Percentiles rank a stretch among this genome's conserved stretches.
Conservation (phyloP, 1,284 basidiomycete genomes). For the Rhodotorula sp. region DNA sequence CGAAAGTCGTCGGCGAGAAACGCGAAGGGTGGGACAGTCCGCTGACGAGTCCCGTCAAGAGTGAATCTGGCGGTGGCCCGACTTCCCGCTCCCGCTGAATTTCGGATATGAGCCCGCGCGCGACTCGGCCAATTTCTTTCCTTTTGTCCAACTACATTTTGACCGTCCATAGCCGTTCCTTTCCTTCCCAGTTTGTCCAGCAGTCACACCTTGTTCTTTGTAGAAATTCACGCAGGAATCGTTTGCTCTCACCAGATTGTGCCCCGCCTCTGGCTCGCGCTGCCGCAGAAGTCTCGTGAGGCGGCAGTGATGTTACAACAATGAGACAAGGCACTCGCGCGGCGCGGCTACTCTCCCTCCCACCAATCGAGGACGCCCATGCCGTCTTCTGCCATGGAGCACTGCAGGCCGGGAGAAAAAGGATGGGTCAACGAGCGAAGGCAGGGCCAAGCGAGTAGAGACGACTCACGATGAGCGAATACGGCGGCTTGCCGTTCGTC, state of each 20-base stretch:
- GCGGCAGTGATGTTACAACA: conserved; percentile 3
- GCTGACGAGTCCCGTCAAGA: conserved; percentile 12
- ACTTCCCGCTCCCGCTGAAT: too few species aligned
- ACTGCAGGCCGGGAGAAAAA: conserved; percentile 55
- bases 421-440: background rate
- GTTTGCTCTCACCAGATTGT: background rate
- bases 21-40: conserved; percentile 30
- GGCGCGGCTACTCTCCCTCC: conserved; percentile 44
- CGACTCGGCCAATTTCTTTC: too few species aligned
- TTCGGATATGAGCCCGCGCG: too few species aligned
- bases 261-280: background rate
- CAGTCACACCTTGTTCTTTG: background rate
- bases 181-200: background rate
- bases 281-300: background rate
- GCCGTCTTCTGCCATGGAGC: conserved; percentile 85
- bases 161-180: background rate
- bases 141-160: too few species aligned
- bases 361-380: conserved; percentile 65
- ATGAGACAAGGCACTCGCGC: background rate
- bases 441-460: background rate
- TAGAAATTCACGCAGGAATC: background rate
- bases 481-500: conserved; percentile 64
- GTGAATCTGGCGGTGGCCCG: background rate
- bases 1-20: conserved; percentile 24
- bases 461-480: conserved; percentile 67